Evolutionary conservation across 768 basidiomycete species (phyloP).

Genomic region (Tubosaeta brunneosetosa): DNA sequence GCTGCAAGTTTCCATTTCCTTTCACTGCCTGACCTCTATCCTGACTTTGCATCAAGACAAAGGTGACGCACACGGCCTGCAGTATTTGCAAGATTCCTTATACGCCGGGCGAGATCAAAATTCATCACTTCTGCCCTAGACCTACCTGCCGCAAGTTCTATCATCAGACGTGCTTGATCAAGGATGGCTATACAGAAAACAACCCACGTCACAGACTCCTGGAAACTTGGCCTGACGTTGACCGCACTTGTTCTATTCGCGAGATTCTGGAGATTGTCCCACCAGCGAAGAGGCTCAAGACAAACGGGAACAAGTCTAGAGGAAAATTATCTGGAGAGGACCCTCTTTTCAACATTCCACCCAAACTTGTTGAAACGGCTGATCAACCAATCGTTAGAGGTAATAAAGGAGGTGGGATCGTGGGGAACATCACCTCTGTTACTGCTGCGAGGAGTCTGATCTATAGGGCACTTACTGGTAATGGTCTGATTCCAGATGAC

Average conservation of each 20-base stretch:
- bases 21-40: not conserved
- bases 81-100: constrained; percentile 43
- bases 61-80: constrained; percentile 37
- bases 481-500: constrained; percentile 30
- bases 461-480: constrained; percentile 31
- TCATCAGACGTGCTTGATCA: constrained; percentile 45
- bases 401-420: constrained; percentile 36
- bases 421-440: constrained; percentile 49
- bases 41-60: constrained; percentile 34
- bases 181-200: constrained; percentile 22
- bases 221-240: constrained; percentile 35
- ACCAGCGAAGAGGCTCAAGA: constrained; percentile 16
- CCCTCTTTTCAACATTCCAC: constrained; percentile 29
- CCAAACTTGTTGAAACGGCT: constrained; percentile 39
- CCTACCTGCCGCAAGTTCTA: constrained; percentile 44
- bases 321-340: not conserved
- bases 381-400: constrained; percentile 54
- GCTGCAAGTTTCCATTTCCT: constrained; percentile 26
- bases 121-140: constrained; percentile 58
- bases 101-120: constrained; percentile 34
- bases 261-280: not conserved
- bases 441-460: constrained; percentile 45
- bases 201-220: constrained; percentile 28
- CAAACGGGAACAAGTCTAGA: not conserved
- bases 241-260: constrained; percentile 12